These are phyloP conservation scores for Naganishia kalamii DNA, from an alignment of 768 basidiomycete genomes.

Conservation along the genomic window DNA sequence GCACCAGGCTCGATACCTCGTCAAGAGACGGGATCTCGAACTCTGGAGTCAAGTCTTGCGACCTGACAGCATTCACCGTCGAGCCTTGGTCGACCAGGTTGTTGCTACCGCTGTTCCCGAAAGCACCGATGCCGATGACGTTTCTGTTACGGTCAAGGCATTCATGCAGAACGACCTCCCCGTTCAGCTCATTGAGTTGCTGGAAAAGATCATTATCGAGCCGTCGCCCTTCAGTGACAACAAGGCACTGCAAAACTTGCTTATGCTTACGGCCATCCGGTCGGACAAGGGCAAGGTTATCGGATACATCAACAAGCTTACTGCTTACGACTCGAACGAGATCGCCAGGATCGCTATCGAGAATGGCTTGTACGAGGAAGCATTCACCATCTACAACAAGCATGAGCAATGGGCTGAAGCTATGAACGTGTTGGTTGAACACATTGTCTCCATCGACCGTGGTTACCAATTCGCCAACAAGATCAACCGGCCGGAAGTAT, in stretches of 20 bases:
- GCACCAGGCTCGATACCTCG: constrained; percentile 95
- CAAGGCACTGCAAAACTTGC: constrained; percentile 86
- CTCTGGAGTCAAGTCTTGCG: constrained; percentile 93
- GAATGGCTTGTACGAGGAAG: constrained; percentile 90
- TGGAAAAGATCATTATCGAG: constrained; percentile 98
- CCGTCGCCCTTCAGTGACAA: constrained; percentile 97
- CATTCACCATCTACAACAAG: constrained; percentile 95
- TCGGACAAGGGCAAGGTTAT: constrained; percentile 98
- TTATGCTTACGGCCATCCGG: constrained; percentile 90
- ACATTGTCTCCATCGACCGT: constrained; percentile 94
- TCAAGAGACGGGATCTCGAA: constrained; percentile 89
- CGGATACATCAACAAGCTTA: constrained; percentile 92
- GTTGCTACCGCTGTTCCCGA: constrained; percentile 93
- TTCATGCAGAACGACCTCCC: constrained; percentile 96
- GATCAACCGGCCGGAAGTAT: constrained; percentile 91
- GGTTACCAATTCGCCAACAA: constrained; percentile 93
- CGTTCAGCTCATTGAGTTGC: constrained; percentile 87
- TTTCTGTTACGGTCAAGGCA: constrained; percentile 95
- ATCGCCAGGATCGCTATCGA: constrained; percentile 96
- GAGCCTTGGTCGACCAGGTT: constrained; percentile 88
- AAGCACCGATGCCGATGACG: constrained; percentile 95
- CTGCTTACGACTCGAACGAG: constrained; percentile 88
- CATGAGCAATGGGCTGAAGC: constrained; percentile 91
- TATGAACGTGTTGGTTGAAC: constrained; percentile 95
- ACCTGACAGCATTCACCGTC: constrained; percentile 81